A percentile compares a stretch with the other conserved stretches of the same genome.
Evolutionary conservation across 2,329 filamentous ascomycete genomes (phyloP).

Genomic region (Colletotrichum chlorophyti): DNA sequence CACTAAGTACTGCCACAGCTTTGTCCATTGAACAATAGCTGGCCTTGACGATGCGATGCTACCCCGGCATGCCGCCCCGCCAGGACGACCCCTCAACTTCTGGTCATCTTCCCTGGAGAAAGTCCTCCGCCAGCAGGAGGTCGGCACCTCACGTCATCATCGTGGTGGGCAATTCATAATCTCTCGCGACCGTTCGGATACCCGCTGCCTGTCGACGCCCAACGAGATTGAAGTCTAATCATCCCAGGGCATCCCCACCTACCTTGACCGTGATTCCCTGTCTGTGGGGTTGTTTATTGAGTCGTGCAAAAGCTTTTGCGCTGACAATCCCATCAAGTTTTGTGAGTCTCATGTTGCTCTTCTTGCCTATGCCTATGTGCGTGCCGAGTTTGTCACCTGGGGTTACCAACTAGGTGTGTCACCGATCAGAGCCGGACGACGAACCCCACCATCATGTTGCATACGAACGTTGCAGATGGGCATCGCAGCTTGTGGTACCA

Average conservation of each 20-base stretch:
- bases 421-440: no score
- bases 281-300: neutral
- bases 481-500: no score
- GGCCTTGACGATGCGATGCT: neutral
- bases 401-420: no score
- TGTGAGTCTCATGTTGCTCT: no score
- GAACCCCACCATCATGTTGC: no score
- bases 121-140: neutral
- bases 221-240: conserved; percentile 20
- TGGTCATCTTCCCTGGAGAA: conserved; percentile 1
- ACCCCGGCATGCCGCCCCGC: neutral
- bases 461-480: no score
- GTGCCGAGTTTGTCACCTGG: no score
- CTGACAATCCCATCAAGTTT: neutral
- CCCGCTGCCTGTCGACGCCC: conserved; percentile 10
- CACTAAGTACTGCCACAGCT: no score
- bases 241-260: neutral
- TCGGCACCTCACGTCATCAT: conserved; percentile 7
- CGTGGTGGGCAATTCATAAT: neutral
- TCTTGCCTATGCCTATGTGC: no score
- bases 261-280: neutral
- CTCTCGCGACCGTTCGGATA: neutral
- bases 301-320: conserved; percentile 13
- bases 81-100: neutral
- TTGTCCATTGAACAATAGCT: no score